phyloP scores from a whole-genome alignment of 257 asterid genomes.

The Mentha longifolia region DNA sequence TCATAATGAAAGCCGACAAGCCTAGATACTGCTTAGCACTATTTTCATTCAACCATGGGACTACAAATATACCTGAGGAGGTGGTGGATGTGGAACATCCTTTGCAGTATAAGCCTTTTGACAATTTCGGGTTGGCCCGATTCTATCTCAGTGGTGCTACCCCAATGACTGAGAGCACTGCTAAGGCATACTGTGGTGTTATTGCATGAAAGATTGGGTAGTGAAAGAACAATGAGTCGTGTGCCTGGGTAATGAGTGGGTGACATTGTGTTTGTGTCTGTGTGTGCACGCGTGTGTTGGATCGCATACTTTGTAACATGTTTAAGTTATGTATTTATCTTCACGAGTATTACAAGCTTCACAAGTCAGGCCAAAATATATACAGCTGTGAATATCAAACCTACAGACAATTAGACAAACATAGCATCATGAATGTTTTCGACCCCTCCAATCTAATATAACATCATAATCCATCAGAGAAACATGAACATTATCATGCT shows the following conservation, averaged over 20 bases:
- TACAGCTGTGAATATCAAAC: neutral
- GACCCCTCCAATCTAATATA: neutral
- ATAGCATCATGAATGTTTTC: neutral
- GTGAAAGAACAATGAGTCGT: neutral
- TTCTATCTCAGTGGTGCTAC: constrained; percentile 40
- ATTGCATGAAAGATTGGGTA: constrained; percentile 24
- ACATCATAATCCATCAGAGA: constrained; percentile 6
- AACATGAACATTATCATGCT: constrained; percentile 30
- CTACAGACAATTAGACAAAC: no score
- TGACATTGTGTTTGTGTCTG: constrained; percentile 1
- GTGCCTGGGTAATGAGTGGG: constrained; percentile 9
- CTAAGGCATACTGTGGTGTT: constrained; percentile 52
- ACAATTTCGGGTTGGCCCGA: constrained; percentile 51
- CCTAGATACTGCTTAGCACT: constrained; percentile 53
- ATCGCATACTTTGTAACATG: neutral
- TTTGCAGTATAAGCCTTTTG: constrained; percentile 50
- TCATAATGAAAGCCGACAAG: constrained; percentile 47
- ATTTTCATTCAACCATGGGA: constrained; percentile 60
- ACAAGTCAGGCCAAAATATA: constrained; percentile 11
- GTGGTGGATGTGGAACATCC: constrained; percentile 63
- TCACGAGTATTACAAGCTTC: neutral
- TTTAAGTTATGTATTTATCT: neutral
- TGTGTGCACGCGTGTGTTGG: neutral
- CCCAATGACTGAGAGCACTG: constrained; percentile 43
- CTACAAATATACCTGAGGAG: constrained; percentile 50